These are phyloP conservation scores for Adansonia madagascariensis DNA, from an alignment of 441 rosid genomes.

Conservation along the genomic window DNA sequence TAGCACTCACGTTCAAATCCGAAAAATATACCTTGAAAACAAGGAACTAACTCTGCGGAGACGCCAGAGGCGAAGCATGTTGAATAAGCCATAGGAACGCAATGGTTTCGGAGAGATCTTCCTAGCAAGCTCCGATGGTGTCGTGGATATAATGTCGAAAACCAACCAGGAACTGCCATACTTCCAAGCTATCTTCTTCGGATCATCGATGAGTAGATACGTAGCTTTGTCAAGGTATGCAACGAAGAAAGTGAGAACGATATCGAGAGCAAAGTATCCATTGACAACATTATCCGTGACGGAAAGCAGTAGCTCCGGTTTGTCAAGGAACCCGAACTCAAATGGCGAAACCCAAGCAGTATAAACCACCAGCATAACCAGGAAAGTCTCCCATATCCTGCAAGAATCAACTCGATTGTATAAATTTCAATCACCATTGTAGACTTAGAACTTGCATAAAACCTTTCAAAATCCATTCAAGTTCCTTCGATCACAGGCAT, in stretches of 20 bases:
- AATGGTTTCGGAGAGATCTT: constrained; percentile 54
- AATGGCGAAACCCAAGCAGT: constrained; percentile 82
- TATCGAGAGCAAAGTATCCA: constrained; percentile 69
- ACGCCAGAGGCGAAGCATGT: constrained; percentile 88
- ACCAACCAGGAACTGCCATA: constrained; percentile 58
- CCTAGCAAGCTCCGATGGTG: constrained; percentile 64
- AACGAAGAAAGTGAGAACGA: constrained; percentile 65
- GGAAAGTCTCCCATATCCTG: constrained; percentile 68
- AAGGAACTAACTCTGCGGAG: constrained; percentile 73
- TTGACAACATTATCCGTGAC: constrained; percentile 63
- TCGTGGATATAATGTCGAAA: constrained; percentile 61
- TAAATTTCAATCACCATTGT: neutral
- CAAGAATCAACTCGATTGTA: constrained; percentile 15
- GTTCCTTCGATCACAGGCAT: neutral
- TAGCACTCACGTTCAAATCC: too few species aligned
- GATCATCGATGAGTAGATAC: constrained; percentile 58
- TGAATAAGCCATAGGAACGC: constrained; percentile 56
- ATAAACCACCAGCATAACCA: constrained; percentile 57
- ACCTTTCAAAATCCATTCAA: neutral
- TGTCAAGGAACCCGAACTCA: constrained; percentile 61
- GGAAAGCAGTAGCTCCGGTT: constrained; percentile 46
- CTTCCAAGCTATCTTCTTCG: constrained; percentile 62
- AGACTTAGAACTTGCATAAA: neutral
- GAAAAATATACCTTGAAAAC: constrained; percentile 53
- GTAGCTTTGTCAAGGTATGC: constrained; percentile 64